Base-by-base conservation (phyloP, 495 filamentous ascomycete species). In the Annulohypoxylon stygium region DNA sequence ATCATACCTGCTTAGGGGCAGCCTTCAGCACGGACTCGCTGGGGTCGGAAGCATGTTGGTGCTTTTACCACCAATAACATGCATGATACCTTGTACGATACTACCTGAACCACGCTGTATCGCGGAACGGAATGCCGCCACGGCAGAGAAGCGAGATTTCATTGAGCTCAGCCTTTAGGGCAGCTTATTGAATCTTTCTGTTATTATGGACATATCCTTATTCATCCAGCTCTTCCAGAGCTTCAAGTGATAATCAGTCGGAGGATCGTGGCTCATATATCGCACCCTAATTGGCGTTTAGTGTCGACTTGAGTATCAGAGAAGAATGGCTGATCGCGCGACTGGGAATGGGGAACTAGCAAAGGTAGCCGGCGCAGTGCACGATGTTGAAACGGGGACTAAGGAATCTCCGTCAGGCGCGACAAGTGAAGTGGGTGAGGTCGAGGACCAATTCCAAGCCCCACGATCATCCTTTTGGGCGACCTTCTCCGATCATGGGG, bases 401-500 rank as follows among this genome's bases (percentile, higher is more conserved):
- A 71, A 61, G 47, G 68, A 65, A 7, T 53, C 53, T 2, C 53
- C 59, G 14, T 71, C 68, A 12, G 34, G 36, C 11, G 45, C 3
- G 30, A 48, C 69, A 14, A 68, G 67, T 55, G 73, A 75, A 50
- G 18, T 26, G 6, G 60, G 39, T 59, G 73, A 75, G 34, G 50
- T 67, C n/a, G 68, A 75, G 6, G 73, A 71, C 30, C 68, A 48
- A 25, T 75, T 75, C 11, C 39, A 68, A 39, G 63, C 51, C 1
- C 73, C 73, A n/a, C 55, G 25, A 23, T 75, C 68, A 10, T 68
- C 68, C 51, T 65, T 75, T 45, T 75, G 73, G 73, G 26, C 68
- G 0, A 68, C 61, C 10, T 60, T 75, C 18, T 71, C 73, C n/a
- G 53, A 71, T 59, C 59, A 75, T 41, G 67, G 73, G 3, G 73